Evolutionary conservation across 1,139 yeast species (phyloP).

Genomic region (Kurtzmaniella quercitrusa): DNA sequence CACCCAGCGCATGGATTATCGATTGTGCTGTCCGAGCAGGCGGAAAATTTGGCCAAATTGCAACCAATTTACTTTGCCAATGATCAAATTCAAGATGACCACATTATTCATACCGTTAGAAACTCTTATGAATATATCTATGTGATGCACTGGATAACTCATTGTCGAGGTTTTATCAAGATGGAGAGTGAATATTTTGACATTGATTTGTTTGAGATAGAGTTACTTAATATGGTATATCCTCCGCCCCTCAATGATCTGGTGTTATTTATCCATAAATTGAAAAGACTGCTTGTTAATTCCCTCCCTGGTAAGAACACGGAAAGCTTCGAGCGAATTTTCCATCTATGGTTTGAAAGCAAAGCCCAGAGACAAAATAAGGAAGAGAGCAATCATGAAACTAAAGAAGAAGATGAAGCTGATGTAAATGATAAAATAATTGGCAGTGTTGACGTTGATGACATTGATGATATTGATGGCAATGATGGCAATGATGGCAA

Average conservation of each 20-base stretch:
- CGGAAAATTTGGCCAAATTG: constrained; percentile 21
- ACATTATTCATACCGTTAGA: constrained; percentile 18
- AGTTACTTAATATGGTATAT: constrained; percentile 37
- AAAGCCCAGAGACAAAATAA: not conserved
- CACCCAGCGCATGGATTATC: constrained; percentile 21
- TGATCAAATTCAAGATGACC: constrained; percentile 12
- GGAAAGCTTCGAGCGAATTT: constrained; percentile 1
- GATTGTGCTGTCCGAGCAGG: constrained; percentile 26
- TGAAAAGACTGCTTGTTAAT: constrained; percentile 38
- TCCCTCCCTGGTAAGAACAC: constrained; percentile 14
- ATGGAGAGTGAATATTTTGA: constrained; percentile 47
- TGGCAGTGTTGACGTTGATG: constrained; percentile 6
- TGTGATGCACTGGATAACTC: constrained; percentile 49
- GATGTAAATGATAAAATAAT: constrained; percentile 8
- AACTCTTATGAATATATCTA: constrained; percentile 34
- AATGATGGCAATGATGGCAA: constrained; percentile 5
- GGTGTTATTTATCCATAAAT: constrained; percentile 34
- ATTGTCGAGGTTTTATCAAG: constrained; percentile 40
- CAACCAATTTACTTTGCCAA: constrained; percentile 28
- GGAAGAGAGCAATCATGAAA: too few relatives aligned
- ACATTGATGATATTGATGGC: constrained; percentile 6
- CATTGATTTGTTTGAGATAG: constrained; percentile 52
- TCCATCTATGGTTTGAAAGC: not conserved
- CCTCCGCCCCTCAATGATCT: constrained; percentile 34
- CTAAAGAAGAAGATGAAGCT: constrained; percentile 13